A percentile compares a stretch with the other conserved stretches of the same genome.
phyloP scores from a whole-genome alignment of 73 alveolate genomes.

The Urostyla sp. region DNA sequence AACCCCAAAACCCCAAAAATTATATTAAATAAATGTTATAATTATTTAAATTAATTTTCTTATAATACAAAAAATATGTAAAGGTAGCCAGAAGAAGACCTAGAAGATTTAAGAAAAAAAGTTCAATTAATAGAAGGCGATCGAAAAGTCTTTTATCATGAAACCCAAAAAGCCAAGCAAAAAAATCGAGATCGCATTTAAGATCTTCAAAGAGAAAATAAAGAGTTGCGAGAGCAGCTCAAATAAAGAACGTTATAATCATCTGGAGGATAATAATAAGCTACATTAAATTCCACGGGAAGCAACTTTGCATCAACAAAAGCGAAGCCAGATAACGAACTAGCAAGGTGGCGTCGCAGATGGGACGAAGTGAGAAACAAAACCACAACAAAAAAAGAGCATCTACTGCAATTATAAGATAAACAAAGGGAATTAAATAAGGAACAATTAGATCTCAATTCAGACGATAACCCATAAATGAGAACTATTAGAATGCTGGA shows the following conservation, averaged over 20 bases:
- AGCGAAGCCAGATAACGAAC: conserved; percentile 69
- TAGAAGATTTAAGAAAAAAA: conserved; percentile 63
- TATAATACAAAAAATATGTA: too few species aligned
- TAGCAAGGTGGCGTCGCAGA: conserved; percentile 63
- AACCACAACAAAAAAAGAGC: conserved; percentile 35
- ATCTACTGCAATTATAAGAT: conserved; percentile 60
- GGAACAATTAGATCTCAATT: conserved; percentile 47
- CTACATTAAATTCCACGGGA: conserved; percentile 25
- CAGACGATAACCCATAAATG: conserved; percentile 93
- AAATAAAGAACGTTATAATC: conserved; percentile 42
- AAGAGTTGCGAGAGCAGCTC: conserved; percentile 68
- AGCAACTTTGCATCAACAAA: conserved; percentile 11
- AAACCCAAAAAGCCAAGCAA: conserved; percentile 33
- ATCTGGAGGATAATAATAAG: conserved; percentile 10
- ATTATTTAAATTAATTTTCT: too few species aligned
- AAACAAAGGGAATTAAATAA: conserved; percentile 60
- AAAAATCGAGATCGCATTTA: conserved; percentile 64
- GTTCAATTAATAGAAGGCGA: conserved; percentile 65
- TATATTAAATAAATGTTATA: too few species aligned
- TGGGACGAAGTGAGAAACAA: conserved; percentile 55
- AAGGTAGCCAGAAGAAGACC: conserved; percentile 67
- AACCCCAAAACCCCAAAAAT: too few species aligned
- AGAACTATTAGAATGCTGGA: conserved; percentile 92
- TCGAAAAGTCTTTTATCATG: conserved; percentile 63
- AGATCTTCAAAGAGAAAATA: conserved; percentile 65